phyloP scores from a whole-genome alignment of 306 rosid species.

The Cucumis hystrix region DNA sequence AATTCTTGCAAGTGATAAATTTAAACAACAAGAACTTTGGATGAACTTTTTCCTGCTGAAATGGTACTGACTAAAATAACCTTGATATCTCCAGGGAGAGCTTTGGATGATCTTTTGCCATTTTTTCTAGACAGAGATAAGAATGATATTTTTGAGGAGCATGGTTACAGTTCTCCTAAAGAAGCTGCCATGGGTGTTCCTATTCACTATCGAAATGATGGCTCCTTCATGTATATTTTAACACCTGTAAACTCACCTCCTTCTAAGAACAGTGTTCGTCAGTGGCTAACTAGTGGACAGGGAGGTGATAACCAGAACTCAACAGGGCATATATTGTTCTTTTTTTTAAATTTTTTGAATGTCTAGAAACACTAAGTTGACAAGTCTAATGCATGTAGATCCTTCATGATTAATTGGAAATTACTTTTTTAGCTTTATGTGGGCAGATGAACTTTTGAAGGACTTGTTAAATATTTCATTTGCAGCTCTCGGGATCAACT shows the following conservation, averaged over 20 bases:
- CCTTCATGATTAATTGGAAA: conserved; percentile 15
- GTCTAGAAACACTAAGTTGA: conserved; percentile 14
- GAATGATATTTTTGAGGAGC: conserved; percentile 11
- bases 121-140: conserved; percentile 29
- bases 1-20: neutral
- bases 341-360: conserved; percentile 5
- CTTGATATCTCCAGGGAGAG: conserved; percentile 32
- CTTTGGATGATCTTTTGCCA: conserved; percentile 41
- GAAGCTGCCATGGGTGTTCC: conserved; percentile 28
- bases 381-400: conserved; percentile 1
- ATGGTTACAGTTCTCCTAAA: conserved; percentile 22
- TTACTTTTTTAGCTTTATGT: neutral
- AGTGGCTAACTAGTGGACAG: conserved; percentile 52
- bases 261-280: conserved; percentile 32
- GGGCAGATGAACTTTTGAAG: neutral
- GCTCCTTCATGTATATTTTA: conserved; percentile 48
- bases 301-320: conserved; percentile 32
- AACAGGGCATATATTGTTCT: neutral
- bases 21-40: neutral
- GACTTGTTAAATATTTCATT: neutral
- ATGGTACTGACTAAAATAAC: conserved; percentile 10
- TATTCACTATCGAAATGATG: conserved; percentile 67
- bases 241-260: conserved; percentile 71
- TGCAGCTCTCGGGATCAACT: conserved; percentile 18
- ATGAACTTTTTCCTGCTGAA: conserved; percentile 4